Conservation (phyloP, 495 filamentous ascomycete genomes). For the Pseudoneurospora amorphoporcata region DNA sequence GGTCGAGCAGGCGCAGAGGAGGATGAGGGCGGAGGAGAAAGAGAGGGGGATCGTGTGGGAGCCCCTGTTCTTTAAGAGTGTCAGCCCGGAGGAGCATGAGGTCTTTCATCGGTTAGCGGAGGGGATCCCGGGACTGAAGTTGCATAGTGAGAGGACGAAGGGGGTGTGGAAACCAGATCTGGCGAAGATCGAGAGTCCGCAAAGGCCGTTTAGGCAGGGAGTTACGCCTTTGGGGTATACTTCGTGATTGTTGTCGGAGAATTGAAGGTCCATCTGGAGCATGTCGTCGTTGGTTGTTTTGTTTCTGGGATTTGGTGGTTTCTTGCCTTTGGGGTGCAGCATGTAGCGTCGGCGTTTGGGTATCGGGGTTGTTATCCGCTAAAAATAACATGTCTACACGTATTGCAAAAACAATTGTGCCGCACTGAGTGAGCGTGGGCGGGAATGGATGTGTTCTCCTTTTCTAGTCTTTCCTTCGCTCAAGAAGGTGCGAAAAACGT, state of each 20-base stretch:
- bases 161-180: slow-evolving; percentile 24
- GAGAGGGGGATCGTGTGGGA: slow-evolving; percentile 48
- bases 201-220: slow-evolving; percentile 19
- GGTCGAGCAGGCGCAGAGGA: slow-evolving; percentile 36
- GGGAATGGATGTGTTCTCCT: too few relatives aligned
- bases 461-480: too few relatives aligned
- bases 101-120: slow-evolving; percentile 18
- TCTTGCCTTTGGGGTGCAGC: neutral
- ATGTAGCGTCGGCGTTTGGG: slow-evolving; percentile 10
- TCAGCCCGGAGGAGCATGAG: slow-evolving; percentile 12
- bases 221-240: slow-evolving; percentile 19
- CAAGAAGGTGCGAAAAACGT: too few relatives aligned
- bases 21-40: slow-evolving; percentile 52
- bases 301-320: slow-evolving; percentile 1
- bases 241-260: neutral
- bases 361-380: neutral
- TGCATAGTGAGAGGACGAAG: slow-evolving; percentile 23
- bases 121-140: slow-evolving; percentile 4
- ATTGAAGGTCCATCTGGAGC: neutral
- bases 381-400: neutral
- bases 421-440: too few relatives aligned
- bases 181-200: neutral
- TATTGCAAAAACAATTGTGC: too few relatives aligned
- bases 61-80: slow-evolving; percentile 37
- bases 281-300: neutral